These are phyloP conservation scores for Aspergillus alliaceus DNA, from an alignment of 2,329 filamentous ascomycete species.

Conservation along the genomic window DNA sequence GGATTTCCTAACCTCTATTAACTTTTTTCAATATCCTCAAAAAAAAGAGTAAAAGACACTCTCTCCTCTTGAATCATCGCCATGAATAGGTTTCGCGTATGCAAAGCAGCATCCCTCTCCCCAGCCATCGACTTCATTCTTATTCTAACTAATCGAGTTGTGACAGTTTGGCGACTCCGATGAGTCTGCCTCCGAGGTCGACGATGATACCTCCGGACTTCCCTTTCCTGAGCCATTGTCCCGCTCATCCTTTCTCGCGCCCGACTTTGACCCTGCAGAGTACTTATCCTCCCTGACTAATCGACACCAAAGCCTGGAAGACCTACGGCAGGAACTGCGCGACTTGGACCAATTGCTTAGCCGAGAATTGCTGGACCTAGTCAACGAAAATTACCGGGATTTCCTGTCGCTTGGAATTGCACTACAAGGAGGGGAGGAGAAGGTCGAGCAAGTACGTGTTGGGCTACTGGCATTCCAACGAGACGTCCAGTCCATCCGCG, in stretches of 20 bases:
- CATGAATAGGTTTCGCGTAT: slow-evolving; percentile 38
- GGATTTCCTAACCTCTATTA: too few relatives aligned
- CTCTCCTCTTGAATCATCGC: background rate
- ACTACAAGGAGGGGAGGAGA: slow-evolving; percentile 83
- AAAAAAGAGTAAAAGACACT: too few relatives aligned
- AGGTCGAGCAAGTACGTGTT: slow-evolving; percentile 84
- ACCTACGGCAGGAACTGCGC: slow-evolving; percentile 82
- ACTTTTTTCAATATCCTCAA: too few relatives aligned
- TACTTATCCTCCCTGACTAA: slow-evolving; percentile 83
- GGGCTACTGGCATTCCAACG: slow-evolving; percentile 81
- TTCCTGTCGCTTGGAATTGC: slow-evolving; percentile 82
- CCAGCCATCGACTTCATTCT: background rate
- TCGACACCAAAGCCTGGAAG: slow-evolving; percentile 93
- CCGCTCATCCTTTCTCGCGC: slow-evolving; percentile 76
- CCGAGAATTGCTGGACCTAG: slow-evolving; percentile 85
- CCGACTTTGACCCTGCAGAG: slow-evolving; percentile 72
- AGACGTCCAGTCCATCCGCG: slow-evolving; percentile 73
- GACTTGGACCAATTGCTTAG: slow-evolving; percentile 76
- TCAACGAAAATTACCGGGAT: slow-evolving; percentile 91
- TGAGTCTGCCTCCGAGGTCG: slow-evolving; percentile 50
- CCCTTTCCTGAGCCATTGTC: slow-evolving; percentile 86
- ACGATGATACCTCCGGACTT: slow-evolving; percentile 65
- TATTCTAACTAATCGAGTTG: background rate
- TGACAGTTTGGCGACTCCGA: slow-evolving; percentile 46
- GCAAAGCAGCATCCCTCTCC: too few relatives aligned